Evolutionary conservation across 768 basidiomycete species (phyloP), one percentile per base, ranked within the genome.

Genomic region (Tulasnella sp.): DNA sequence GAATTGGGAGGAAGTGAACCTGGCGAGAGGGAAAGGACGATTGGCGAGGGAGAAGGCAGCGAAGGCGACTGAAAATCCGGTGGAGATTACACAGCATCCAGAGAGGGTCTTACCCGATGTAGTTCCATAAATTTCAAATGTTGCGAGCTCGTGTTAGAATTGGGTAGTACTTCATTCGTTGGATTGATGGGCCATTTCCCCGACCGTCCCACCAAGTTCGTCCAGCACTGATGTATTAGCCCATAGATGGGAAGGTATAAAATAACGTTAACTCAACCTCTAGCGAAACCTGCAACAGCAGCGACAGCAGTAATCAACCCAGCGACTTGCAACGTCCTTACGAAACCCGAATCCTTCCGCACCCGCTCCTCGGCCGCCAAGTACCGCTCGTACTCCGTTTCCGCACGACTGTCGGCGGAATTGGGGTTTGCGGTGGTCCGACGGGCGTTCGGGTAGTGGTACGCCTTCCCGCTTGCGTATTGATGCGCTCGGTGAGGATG

Each of bases 11-110:
- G 87, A 88, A 50, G 93, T 96, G 2, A 92, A 95, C 40, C 82
- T 87, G 80, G 91, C 91, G 46, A 86, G 94, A 81, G 94, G 94
- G 20, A 95, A 94, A 84, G 94, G 94, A 3, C 87, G 94, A 82
- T 83, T 96, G 73, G 88, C 88, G 58, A 88, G 93, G 83, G 94
- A 94, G 86, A 91, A 86, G 84, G 87, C 85, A 80, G 90, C 88
- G 58, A 78, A 85, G 72, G 81, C 58, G 58, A 78, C 50, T 28
- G 76, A 46, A 46, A 50, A 50, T n/a, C 34, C 54, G 20, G 48
- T 46, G 22, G 76, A 76, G n/a, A 44, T 69, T 12, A 69, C 64
- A 14, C 64, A 69, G 28, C 64, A 69, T 37, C 64, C 64, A 37
- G 64, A 69, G 34, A 69, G 24, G 12, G 64, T 69, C 64, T 69